A percentile compares a stretch with the other conserved stretches of the same genome.
Conservation (phyloP, 2,329 filamentous ascomycete species). For the Colletotrichum tropicicola region DNA sequence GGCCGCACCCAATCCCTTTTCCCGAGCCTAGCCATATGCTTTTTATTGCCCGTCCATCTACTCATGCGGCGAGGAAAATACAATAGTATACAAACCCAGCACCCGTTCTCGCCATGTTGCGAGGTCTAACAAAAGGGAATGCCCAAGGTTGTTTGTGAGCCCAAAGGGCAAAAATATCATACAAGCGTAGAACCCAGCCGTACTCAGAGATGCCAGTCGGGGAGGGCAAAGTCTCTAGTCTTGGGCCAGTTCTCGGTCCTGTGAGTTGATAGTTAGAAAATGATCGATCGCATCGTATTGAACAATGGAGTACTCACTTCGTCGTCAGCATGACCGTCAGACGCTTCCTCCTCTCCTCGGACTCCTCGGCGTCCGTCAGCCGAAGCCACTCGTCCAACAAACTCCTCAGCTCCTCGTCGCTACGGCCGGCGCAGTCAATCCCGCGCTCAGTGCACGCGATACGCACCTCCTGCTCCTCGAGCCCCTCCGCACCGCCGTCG, state of each 20-base stretch:
- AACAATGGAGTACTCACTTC: slow-evolving; percentile 41
- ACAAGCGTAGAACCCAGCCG: not conserved
- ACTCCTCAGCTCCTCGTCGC: slow-evolving; percentile 63
- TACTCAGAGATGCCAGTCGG: slow-evolving; percentile 49
- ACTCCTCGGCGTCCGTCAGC: slow-evolving; percentile 49
- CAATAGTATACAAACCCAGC: slow-evolving; percentile 10
- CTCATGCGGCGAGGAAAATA: slow-evolving; percentile 8
- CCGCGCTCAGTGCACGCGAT: slow-evolving; percentile 79
- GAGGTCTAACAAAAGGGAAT: not conserved
- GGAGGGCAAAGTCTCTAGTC: slow-evolving; percentile 50
- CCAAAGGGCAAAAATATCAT: not conserved
- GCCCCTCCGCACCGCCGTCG: slow-evolving; percentile 66
- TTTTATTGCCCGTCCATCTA: slow-evolving; percentile 15
- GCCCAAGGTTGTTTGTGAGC: not conserved
- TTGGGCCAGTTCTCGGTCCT: slow-evolving; percentile 52
- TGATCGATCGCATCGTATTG: not conserved
- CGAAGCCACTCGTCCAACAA: slow-evolving; percentile 58
- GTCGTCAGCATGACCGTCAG: slow-evolving; percentile 52
- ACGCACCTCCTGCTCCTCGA: slow-evolving; percentile 71
- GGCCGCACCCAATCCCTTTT: not conserved
- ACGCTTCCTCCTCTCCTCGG: slow-evolving; percentile 46
- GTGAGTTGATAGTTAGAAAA: slow-evolving; percentile 21
- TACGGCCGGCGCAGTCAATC: slow-evolving; percentile 63
- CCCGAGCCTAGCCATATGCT: slow-evolving; percentile 1
- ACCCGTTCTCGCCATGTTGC: not conserved